Percentiles rank a stretch among this genome's conserved stretches.
phyloP scores from a whole-genome alignment of 2,329 filamentous ascomycete species.

The Claviceps quebecensis region DNA sequence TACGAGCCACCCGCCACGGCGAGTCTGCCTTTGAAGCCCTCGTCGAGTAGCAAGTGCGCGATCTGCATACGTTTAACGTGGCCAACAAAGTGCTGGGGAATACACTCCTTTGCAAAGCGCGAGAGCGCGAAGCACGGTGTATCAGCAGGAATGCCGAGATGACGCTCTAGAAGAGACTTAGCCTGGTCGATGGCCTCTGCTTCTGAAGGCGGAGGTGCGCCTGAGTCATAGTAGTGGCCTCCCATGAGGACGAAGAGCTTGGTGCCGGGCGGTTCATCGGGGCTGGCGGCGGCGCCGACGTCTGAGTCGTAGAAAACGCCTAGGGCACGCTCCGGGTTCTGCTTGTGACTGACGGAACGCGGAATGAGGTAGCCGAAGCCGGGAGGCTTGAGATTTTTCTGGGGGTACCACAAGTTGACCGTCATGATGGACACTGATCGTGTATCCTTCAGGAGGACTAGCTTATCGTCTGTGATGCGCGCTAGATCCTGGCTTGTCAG shows the following conservation, averaged over 20 bases:
- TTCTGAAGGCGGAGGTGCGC: constrained; percentile 36
- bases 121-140: constrained; percentile 47
- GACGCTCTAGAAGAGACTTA: constrained; percentile 52
- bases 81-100: constrained; percentile 80
- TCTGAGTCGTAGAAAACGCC: constrained; percentile 88
- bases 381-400: constrained; percentile 44
- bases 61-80: constrained; percentile 49
- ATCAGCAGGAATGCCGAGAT: constrained; percentile 53
- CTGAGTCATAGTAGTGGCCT: constrained; percentile 66
- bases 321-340: constrained; percentile 72
- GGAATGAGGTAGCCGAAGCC: constrained; percentile 94
- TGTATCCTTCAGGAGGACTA: constrained; percentile 37
- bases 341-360: constrained; percentile 48
- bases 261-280: constrained; percentile 49
- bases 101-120: constrained; percentile 52
- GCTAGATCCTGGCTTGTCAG: constrained; percentile 35
- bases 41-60: constrained; percentile 39
- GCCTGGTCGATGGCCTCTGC: constrained; percentile 58
- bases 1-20: constrained; percentile 48
- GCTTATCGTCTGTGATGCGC: constrained; percentile 18
- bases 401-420: constrained; percentile 74
- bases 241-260: constrained; percentile 92
- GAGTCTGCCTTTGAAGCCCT: constrained; percentile 47
- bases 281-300: constrained; percentile 26
- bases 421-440: constrained; percentile 74